Conservation (phyloP, 164 flowering plant species). For the Annona cherimola region DNA sequence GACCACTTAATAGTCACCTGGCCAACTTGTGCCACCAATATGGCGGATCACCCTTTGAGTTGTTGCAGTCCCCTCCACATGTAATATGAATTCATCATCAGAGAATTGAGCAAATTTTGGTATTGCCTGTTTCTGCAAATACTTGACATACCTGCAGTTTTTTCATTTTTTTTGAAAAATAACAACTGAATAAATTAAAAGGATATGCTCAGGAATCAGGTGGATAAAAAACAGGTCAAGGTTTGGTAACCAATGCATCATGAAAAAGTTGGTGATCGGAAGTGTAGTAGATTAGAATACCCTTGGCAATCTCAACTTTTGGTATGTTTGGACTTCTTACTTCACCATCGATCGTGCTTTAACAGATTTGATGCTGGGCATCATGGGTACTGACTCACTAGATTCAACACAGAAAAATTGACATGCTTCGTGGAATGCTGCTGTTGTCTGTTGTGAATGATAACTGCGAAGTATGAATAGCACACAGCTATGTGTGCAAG, state of each 20-base stretch:
- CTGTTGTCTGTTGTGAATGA: too few relatives aligned
- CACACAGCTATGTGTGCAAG: too few relatives aligned
- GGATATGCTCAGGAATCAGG: not conserved
- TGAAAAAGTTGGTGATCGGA: not conserved
- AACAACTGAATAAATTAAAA: not conserved
- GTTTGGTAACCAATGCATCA: not conserved
- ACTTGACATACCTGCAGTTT: slow-evolving; percentile 51
- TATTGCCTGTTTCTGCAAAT: slow-evolving; percentile 58
- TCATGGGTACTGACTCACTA: too few relatives aligned
- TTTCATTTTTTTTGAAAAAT: not conserved
- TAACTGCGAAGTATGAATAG: too few relatives aligned
- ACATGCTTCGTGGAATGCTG: too few relatives aligned
- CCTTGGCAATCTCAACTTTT: not conserved
- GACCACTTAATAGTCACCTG: slow-evolving; percentile 40
- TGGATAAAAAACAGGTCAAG: not conserved
- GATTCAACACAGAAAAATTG: too few relatives aligned
- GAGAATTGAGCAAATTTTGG: slow-evolving; percentile 61
- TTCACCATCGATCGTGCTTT: too few relatives aligned
- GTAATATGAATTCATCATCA: slow-evolving; percentile 81
- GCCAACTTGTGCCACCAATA: slow-evolving; percentile 87
- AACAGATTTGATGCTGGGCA: too few relatives aligned
- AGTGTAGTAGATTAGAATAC: not conserved
- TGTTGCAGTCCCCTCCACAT: slow-evolving; percentile 82
- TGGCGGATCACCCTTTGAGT: slow-evolving; percentile 86
- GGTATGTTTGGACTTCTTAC: too few relatives aligned